Percentiles rank a stretch among this genome's conserved stretches.
phyloP scores from a whole-genome alignment of 257 asterid genomes.

The Jacaranda copaia region DNA sequence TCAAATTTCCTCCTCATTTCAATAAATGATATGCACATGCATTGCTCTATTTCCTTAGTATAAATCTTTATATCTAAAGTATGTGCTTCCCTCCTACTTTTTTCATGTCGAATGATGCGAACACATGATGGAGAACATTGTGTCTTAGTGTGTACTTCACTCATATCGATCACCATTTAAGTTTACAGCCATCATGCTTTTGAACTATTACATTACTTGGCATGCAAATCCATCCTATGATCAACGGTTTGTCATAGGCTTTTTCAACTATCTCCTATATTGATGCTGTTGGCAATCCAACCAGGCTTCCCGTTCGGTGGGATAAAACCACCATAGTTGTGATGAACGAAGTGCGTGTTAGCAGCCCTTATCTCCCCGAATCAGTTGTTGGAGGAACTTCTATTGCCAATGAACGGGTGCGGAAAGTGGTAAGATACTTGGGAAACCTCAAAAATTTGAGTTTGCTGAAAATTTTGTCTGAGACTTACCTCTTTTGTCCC shows the following conservation, averaged over 20 bases:
- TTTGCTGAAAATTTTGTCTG: background rate
- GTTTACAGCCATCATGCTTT: background rate
- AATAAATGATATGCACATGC: background rate
- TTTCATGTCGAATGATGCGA: too few species aligned
- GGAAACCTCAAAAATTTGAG: background rate
- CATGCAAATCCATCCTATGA: background rate
- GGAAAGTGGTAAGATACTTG: constrained; percentile 83
- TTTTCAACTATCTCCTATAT: background rate
- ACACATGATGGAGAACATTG: too few species aligned
- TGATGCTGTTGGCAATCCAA: constrained; percentile 29
- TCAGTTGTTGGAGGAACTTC: constrained; percentile 92
- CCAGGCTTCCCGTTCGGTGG: constrained; percentile 98
- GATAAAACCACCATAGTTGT: constrained; percentile 90
- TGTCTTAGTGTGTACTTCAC: background rate
- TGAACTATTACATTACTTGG: background rate
- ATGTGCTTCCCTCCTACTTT: background rate
- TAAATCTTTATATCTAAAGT: background rate
- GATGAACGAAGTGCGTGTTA: constrained; percentile 95
- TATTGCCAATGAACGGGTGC: constrained; percentile 94
- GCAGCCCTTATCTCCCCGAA: constrained; percentile 93
- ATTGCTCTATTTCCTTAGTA: background rate
- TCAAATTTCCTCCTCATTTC: background rate
- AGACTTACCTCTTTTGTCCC: constrained; percentile 17
- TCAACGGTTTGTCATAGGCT: too few species aligned
- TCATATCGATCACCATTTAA: background rate